Conservation (phyloP, 2,329 filamentous ascomycete genomes). For the Colletotrichum sp. region DNA sequence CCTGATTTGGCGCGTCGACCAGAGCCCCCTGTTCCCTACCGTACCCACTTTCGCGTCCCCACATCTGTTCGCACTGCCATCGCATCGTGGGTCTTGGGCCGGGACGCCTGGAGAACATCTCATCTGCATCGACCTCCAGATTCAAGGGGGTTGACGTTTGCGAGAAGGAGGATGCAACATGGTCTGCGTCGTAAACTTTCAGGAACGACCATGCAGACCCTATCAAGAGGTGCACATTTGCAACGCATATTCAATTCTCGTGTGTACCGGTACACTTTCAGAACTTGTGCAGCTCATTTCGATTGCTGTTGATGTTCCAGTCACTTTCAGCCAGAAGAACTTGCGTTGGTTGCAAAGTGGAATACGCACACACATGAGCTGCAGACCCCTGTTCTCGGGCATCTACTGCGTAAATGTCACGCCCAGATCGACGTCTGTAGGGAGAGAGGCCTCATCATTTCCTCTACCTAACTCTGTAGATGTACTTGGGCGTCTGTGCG, state of each 20-base stretch:
- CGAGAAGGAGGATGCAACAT: not conserved
- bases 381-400: not conserved
- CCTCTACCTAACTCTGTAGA: not conserved
- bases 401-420: not conserved
- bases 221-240: not conserved
- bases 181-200: not conserved
- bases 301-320: not conserved
- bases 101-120: conserved; percentile 1
- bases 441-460: not conserved
- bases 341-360: not conserved
- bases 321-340: not conserved
- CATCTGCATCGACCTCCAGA: not conserved
- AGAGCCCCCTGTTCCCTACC: not conserved
- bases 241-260: not conserved
- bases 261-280: not conserved
- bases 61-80: conserved; percentile 14
- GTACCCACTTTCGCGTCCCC: not conserved
- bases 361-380: not conserved
- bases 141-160: not conserved
- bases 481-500: not conserved
- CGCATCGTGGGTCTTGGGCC: conserved; percentile 3
- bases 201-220: not conserved
- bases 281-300: not conserved
- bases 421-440: not conserved
- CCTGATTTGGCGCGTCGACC: not conserved